Evolutionary conservation across 2,329 filamentous ascomycete genomes (phyloP).

Genomic region (Fusarium coffeatum): DNA sequence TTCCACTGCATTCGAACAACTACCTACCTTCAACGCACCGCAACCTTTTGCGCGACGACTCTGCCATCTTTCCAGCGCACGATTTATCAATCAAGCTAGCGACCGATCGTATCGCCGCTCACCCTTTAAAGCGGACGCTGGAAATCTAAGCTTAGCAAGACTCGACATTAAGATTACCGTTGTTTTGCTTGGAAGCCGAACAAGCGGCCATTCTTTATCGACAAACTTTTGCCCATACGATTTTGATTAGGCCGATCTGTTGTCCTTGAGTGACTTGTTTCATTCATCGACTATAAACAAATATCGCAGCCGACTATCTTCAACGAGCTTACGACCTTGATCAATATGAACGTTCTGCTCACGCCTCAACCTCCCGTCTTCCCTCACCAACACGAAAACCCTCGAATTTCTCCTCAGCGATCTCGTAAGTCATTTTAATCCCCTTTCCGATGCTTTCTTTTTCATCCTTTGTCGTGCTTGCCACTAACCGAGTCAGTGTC

Average conservation of each 20-base stretch:
- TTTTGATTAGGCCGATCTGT: conserved; percentile 7
- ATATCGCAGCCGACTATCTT: conserved; percentile 10
- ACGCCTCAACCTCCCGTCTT: conserved; percentile 70
- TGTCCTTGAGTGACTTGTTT: conserved; percentile 20
- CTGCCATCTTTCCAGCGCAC: neutral
- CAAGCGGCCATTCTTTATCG: conserved; percentile 1
- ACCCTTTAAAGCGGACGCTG: conserved; percentile 1
- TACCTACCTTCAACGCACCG: neutral
- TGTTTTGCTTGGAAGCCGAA: conserved; percentile 4
- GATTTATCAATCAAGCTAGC: neutral
- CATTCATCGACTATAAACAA: conserved; percentile 28
- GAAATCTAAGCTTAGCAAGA: neutral
- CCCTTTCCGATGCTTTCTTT: neutral
- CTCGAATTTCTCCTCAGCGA: conserved; percentile 65
- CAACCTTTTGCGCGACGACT: neutral
- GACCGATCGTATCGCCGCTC: neutral
- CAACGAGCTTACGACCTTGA: conserved; percentile 10
- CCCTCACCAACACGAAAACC: conserved; percentile 68
- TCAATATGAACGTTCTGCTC: conserved; percentile 71
- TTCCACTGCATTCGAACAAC: neutral
- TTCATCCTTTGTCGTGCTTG: conserved; percentile 11
- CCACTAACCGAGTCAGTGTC: conserved; percentile 50
- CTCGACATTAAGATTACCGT: conserved; percentile 5
- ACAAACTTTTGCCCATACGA: neutral
- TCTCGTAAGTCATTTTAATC: conserved; percentile 61